phyloP scores from a whole-genome alignment of 768 basidiomycete genomes.

The Ramaria rubella region DNA sequence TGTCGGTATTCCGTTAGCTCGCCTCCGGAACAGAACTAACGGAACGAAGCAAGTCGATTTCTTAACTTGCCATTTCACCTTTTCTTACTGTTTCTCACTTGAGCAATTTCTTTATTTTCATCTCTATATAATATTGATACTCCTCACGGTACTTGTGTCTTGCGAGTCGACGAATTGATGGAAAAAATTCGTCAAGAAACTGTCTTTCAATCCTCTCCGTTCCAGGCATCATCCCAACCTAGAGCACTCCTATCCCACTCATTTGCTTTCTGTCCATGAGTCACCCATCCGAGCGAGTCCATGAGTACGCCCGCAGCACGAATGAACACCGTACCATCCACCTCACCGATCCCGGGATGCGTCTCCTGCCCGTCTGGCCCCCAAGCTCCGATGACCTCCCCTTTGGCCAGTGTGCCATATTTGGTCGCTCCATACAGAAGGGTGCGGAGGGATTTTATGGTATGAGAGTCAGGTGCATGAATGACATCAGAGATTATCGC shows the following conservation, averaged over 20 bases:
- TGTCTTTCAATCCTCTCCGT: conserved; percentile 23
- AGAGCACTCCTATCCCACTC: conserved; percentile 51
- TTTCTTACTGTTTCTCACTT: too few relatives aligned
- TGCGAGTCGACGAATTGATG: too few relatives aligned
- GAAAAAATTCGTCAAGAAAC: too few relatives aligned
- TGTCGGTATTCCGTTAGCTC: too few relatives aligned
- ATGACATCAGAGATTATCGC: conserved; percentile 37
- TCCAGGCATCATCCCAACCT: conserved; percentile 60
- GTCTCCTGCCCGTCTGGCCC: conserved; percentile 37
- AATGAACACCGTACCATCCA: conserved; percentile 54
- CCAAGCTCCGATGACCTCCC: conserved; percentile 38
- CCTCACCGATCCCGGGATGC: conserved; percentile 32
- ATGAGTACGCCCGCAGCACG: conserved; percentile 51
- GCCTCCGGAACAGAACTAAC: too few relatives aligned
- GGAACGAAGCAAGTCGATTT: too few relatives aligned
- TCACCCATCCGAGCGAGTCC: conserved; percentile 50
- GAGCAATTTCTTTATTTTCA: too few relatives aligned
- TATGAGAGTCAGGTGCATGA: conserved; percentile 48
- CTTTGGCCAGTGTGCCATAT: conserved; percentile 38
- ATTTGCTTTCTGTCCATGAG: conserved; percentile 42
- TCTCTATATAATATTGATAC: too few relatives aligned
- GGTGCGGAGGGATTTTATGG: conserved; percentile 42
- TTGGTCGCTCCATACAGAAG: conserved; percentile 42
- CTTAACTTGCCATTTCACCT: too few relatives aligned
- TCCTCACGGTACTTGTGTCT: too few relatives aligned